These are phyloP conservation scores for Tylopilus felleus DNA, from an alignment of 768 basidiomycete species.

Conservation along the genomic window DNA sequence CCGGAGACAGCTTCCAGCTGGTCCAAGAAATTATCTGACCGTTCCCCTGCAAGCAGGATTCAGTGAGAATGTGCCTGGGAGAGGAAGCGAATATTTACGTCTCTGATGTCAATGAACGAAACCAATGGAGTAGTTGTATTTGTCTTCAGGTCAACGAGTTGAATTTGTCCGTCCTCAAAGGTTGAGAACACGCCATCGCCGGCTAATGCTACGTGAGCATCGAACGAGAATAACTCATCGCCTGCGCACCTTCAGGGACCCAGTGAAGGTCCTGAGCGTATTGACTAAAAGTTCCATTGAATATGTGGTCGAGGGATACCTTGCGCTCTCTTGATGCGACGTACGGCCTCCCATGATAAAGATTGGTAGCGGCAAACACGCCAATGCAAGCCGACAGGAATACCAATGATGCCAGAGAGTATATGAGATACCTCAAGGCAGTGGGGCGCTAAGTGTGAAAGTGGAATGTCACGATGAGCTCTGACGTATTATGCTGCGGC, in stretches of 20 bases:
- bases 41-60: slow-evolving; percentile 42
- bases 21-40: slow-evolving; percentile 49
- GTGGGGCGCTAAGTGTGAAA: slow-evolving; percentile 39
- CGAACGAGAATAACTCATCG: background rate
- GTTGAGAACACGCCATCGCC: slow-evolving; percentile 91
- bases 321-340: slow-evolving; percentile 54
- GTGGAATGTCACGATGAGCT: slow-evolving; percentile 4
- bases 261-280: slow-evolving; percentile 58
- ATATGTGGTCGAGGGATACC: slow-evolving; percentile 85
- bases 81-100: slow-evolving; percentile 43
- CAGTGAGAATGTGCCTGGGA: background rate
- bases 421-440: slow-evolving; percentile 59
- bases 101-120: slow-evolving; percentile 52
- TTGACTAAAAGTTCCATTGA: slow-evolving; percentile 82
- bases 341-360: slow-evolving; percentile 58
- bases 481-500: background rate
- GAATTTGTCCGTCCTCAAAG: slow-evolving; percentile 58
- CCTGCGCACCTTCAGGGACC: slow-evolving; percentile 82
- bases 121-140: slow-evolving; percentile 67
- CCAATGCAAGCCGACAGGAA: slow-evolving; percentile 67
- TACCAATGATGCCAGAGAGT: slow-evolving; percentile 58
- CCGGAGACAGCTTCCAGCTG: slow-evolving; percentile 82
- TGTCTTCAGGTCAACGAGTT: slow-evolving; percentile 76
- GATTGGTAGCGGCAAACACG: slow-evolving; percentile 65
- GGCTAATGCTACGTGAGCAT: slow-evolving; percentile 47